Percentiles rank a stretch among this genome's conserved stretches.
Evolutionary conservation across 495 filamentous ascomycete species (phyloP).

Genomic region (Trypethelium eluteriae): DNA sequence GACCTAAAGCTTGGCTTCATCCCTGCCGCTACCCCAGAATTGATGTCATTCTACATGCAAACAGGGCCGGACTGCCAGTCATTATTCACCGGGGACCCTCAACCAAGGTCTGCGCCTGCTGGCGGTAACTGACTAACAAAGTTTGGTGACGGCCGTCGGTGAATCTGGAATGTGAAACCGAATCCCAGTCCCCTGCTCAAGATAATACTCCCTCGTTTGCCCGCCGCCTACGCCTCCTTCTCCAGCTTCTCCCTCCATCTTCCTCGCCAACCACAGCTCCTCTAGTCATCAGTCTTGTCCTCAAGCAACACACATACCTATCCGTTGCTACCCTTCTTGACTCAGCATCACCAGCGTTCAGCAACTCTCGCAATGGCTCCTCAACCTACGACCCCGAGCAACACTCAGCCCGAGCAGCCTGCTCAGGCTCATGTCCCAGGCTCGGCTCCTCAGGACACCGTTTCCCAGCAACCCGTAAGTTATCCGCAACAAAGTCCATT

Average conservation of each 20-base stretch:
- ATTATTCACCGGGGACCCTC: neutral
- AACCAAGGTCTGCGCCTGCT: neutral
- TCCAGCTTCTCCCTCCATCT: neutral
- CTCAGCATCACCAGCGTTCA: neutral
- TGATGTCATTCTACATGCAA: neutral
- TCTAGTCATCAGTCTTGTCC: too few species aligned
- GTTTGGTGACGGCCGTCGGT: neutral
- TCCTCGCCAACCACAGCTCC: too few species aligned
- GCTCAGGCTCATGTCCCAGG: neutral
- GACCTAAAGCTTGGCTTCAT: neutral
- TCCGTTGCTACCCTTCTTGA: neutral
- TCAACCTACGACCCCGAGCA: neutral
- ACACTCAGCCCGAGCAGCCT: slow-evolving; percentile 1
- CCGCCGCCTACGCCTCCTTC: neutral
- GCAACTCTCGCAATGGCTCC: neutral
- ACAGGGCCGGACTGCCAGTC: neutral
- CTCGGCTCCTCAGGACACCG: neutral
- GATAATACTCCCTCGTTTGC: neutral
- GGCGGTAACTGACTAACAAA: neutral
- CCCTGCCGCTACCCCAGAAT: neutral
- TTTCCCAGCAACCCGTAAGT: slow-evolving; percentile 1
- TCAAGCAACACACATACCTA: neutral
- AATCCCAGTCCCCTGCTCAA: neutral
- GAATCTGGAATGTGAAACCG: neutral
- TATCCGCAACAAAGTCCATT: neutral